phyloP scores from a whole-genome alignment of 148 eudicot species.

The Arctostaphylos glauca region DNA sequence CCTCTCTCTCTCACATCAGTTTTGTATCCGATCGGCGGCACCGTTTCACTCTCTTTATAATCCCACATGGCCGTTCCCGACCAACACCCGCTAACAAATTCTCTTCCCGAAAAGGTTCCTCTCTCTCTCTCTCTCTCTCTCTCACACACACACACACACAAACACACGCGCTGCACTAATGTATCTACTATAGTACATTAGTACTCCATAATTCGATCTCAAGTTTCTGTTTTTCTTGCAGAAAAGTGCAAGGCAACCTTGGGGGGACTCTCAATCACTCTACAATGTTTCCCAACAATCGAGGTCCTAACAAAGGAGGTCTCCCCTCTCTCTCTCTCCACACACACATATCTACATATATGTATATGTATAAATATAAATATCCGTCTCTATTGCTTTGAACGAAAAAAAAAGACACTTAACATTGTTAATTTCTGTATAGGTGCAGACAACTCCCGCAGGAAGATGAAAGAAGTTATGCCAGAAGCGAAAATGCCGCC shows the following conservation, averaged over 20 bases:
- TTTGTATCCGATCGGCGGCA: background rate
- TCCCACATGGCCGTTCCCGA: background rate
- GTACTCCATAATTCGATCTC: background rate
- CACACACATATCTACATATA: too few relatives aligned
- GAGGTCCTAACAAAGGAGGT: background rate
- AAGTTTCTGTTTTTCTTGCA: background rate
- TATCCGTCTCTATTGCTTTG: background rate
- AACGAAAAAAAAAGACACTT: background rate
- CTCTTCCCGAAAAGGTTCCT: background rate
- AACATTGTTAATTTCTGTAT: background rate
- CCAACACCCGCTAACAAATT: background rate
- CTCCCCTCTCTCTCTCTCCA: background rate
- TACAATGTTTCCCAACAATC: constrained; percentile 6
- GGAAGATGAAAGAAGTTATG: background rate
- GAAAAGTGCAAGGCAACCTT: constrained; percentile 4
- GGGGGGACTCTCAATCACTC: background rate
- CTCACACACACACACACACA: background rate
- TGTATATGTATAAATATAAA: too few relatives aligned
- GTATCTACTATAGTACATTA: background rate
- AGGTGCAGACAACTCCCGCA: constrained; percentile 10
- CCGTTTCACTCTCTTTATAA: constrained; percentile 13
- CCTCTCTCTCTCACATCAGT: background rate
- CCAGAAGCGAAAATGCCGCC: background rate
- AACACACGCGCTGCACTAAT: background rate
- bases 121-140: background rate